A percentile compares a stretch with the other conserved stretches of the same genome.
phyloP scores from a whole-genome alignment of 2,329 filamentous ascomycete species.

The Cordyceps tenuipes region DNA sequence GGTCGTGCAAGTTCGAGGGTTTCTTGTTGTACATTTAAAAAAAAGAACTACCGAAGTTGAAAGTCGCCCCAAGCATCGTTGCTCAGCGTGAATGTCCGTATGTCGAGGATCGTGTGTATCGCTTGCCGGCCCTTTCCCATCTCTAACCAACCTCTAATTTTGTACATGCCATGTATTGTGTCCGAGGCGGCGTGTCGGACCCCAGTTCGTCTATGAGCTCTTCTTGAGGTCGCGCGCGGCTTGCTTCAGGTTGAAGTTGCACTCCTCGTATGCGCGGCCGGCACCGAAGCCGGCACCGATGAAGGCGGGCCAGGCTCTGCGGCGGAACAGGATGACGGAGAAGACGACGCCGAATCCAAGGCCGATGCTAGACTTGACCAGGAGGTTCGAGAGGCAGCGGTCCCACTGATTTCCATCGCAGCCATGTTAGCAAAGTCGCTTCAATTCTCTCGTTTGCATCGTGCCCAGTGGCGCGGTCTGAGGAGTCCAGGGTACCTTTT shows the following conservation, averaged over 20 bases:
- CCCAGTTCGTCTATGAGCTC: constrained; percentile 26
- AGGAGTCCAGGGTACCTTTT: constrained; percentile 60
- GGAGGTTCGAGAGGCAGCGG: constrained; percentile 91
- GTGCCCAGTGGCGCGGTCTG: not conserved
- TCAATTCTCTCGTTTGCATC: not conserved
- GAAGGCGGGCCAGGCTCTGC: constrained; percentile 95
- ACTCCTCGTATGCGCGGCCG: constrained; percentile 95
- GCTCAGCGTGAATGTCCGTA: not conserved
- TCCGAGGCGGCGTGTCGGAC: not conserved
- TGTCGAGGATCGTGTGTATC: constrained; percentile 1
- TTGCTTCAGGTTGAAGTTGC: constrained; percentile 70
- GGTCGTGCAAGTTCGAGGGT: constrained; percentile 5
- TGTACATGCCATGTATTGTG: constrained; percentile 20
- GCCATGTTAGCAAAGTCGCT: constrained; percentile 15
- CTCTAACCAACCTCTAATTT: constrained; percentile 7
- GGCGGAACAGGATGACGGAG: constrained; percentile 96
- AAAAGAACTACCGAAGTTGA: constrained; percentile 10
- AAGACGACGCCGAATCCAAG: constrained; percentile 97
- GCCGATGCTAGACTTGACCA: constrained; percentile 93
- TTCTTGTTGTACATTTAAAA: constrained; percentile 13
- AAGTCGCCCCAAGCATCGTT: not conserved
- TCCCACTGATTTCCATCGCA: constrained; percentile 64
- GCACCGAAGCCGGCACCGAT: constrained; percentile 86
- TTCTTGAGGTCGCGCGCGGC: constrained; percentile 51
- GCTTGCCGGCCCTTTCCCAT: constrained; percentile 1